Conservation (phyloP, 83 land plant species). For the Picea abies region DNA sequence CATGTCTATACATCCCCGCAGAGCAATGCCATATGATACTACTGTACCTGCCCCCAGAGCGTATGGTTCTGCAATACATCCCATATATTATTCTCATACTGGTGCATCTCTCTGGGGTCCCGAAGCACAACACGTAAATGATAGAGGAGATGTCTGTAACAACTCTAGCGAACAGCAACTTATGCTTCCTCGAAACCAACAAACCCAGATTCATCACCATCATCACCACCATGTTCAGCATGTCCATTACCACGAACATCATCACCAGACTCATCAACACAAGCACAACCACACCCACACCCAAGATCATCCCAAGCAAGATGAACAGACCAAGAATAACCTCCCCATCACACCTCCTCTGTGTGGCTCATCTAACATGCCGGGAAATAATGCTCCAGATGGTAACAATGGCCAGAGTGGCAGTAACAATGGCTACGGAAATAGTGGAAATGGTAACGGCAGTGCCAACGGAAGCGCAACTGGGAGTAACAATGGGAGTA, state of each 20-base stretch:
- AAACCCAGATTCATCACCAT: slow-evolving; percentile 58
- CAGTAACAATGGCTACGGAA: slow-evolving; percentile 28
- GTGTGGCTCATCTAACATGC: slow-evolving; percentile 60
- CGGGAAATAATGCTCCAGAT: slow-evolving; percentile 24
- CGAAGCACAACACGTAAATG: slow-evolving; percentile 15
- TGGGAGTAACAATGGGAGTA: slow-evolving; percentile 66
- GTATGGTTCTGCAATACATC: slow-evolving; percentile 29
- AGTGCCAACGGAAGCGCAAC: slow-evolving; percentile 72
- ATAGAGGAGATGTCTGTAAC: slow-evolving; percentile 23
- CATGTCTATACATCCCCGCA: slow-evolving; percentile 22
- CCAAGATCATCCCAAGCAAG: slow-evolving; percentile 27
- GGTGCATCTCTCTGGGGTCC: slow-evolving; percentile 31
- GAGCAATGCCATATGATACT: slow-evolving; percentile 17
- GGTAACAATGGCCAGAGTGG: slow-evolving; percentile 38
- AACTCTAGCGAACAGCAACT: slow-evolving; percentile 26
- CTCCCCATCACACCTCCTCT: slow-evolving; percentile 36
- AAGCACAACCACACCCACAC: slow-evolving; percentile 20
- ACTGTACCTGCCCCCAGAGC: slow-evolving; percentile 9
- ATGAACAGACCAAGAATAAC: slow-evolving; percentile 37
- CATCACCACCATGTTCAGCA: slow-evolving; percentile 64
- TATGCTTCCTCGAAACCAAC: slow-evolving; percentile 15
- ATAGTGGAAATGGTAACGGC: slow-evolving; percentile 36
- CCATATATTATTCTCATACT: slow-evolving; percentile 29
- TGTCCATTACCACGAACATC: slow-evolving; percentile 67
- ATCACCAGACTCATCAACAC: slow-evolving; percentile 41